Percentiles rank a stretch among this genome's conserved stretches.
Conservation (phyloP, 2,329 filamentous ascomycete species). For the Sclerotiophoma versabilis region DNA sequence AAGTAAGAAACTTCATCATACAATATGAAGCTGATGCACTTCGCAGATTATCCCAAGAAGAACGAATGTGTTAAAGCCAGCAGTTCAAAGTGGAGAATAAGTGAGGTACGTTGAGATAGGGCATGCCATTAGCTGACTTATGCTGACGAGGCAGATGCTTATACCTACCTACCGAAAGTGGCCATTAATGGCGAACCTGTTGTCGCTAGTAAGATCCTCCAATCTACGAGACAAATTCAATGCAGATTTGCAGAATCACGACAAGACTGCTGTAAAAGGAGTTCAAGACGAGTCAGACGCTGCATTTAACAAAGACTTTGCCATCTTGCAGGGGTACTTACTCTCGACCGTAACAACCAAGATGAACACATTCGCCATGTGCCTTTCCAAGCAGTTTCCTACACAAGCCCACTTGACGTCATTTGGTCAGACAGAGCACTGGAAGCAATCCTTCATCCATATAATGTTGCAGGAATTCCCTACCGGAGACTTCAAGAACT, state of each 20-base stretch:
- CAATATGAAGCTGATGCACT: too few species aligned
- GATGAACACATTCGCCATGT: not conserved
- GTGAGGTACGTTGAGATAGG: too few species aligned
- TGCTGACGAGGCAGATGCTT: slow-evolving; percentile 49
- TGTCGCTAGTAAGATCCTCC: slow-evolving; percentile 59
- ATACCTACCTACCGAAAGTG: slow-evolving; percentile 43
- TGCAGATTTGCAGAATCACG: too few species aligned
- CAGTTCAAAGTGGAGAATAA: too few species aligned
- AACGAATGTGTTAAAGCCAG: too few species aligned
- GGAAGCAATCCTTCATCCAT: slow-evolving; percentile 16
- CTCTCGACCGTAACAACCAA: not conserved
- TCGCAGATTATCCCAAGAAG: too few species aligned
- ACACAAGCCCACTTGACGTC: slow-evolving; percentile 24
- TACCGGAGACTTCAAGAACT: slow-evolving; percentile 16
- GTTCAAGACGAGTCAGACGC: not conserved
- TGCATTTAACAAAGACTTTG: not conserved
- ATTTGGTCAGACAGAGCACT: slow-evolving; percentile 11
- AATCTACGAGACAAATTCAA: slow-evolving; percentile 49
- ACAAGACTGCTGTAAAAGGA: too few species aligned
- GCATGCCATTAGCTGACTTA: too few species aligned
- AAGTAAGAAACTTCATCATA: too few species aligned
- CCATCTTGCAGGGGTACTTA: not conserved
- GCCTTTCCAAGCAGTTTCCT: slow-evolving; percentile 24
- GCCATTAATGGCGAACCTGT: slow-evolving; percentile 51
- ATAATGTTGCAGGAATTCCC: slow-evolving; percentile 23